Base-by-base conservation (phyloP, 768 basidiomycete species). In the Sistotremastrum niveocremeum region DNA sequence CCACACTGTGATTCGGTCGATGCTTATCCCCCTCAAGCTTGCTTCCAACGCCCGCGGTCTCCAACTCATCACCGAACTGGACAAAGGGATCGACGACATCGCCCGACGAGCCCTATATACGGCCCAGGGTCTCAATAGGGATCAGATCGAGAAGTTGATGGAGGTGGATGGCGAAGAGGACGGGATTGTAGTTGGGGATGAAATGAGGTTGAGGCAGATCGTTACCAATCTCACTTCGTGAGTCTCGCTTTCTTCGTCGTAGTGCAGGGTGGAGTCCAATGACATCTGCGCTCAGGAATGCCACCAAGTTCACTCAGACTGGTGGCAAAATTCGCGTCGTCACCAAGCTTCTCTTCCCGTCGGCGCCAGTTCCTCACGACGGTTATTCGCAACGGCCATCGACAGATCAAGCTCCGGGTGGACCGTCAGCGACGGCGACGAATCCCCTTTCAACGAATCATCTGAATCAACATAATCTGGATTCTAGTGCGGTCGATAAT, bases 251-350 rank as follows among this genome's bases (percentile, higher is more conserved):
- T 37, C 8, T 38, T 10, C 43, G 11, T 6, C 35, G 12, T n/a
- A n/a, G n/a, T n/a, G n/a, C n/a, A n/a, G n/a, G n/a, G n/a, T n/a
- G n/a, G n/a, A n/a, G n/a, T n/a, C n/a, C n/a, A n/a, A n/a, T n/a
- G n/a, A n/a, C n/a, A n/a, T n/a, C n/a, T 20, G 20, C 20, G 20
- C 20, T 20, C 20, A 80, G 81, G 52, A 86, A 86, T 52, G 84
- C 83, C 4, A 82, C 80, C 61, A 86, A 85, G 59, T 87, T 85
- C 53, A 86, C 84, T 1, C 76, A 77, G 2, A 55, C 73, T 0
- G 84, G 82, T 7, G 83, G 84, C 1, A 73, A 70, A 49, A 66
- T 89, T 33, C 70, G 67, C 2, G 77, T 90, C 43, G 69, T 69
- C 32, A 90, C 87, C 4, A 73, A 70, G 54, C 68, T 86, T 28